A percentile compares a stretch with the other conserved stretches of the same genome.
Conservation (phyloP, 2,329 filamentous ascomycete species). For the Raffaelea albimanens region DNA sequence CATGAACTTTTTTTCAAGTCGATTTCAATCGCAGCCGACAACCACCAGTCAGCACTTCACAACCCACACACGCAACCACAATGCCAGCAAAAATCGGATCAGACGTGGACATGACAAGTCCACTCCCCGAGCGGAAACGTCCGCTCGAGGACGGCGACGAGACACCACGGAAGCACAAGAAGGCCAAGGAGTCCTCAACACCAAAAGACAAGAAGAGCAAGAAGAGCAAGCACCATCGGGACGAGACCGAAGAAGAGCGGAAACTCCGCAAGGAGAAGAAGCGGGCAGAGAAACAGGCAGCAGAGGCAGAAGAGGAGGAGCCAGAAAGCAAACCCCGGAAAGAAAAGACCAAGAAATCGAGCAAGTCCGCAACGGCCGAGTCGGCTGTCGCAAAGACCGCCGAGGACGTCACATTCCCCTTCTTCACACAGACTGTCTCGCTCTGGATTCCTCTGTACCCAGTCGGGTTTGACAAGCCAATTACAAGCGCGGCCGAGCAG, state of each 20-base stretch:
- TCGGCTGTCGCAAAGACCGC: constrained; percentile 18
- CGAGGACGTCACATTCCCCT: constrained; percentile 49
- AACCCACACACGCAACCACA: neutral
- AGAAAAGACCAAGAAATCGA: neutral
- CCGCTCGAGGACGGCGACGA: constrained; percentile 4
- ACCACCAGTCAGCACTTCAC: too few species aligned
- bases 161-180: constrained; percentile 8
- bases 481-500: constrained; percentile 63
- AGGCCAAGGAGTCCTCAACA: constrained; percentile 6
- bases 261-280: constrained; percentile 6
- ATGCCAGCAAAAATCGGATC: constrained; percentile 6
- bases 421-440: constrained; percentile 70
- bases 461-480: constrained; percentile 56
- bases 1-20: neutral
- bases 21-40: neutral
- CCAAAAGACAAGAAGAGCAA: constrained; percentile 1
- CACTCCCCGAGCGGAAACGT: constrained; percentile 3
- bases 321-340: neutral
- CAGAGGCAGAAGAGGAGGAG: too few species aligned
- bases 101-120: neutral
- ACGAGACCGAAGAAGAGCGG: too few species aligned
- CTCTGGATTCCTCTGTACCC: constrained; percentile 71
- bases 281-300: too few species aligned
- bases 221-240: constrained; percentile 2
- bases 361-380: constrained; percentile 15